These are phyloP conservation scores for Apiotrichum sp. DNA, from an alignment of 1,284 basidiomycete genomes.

Conservation along the genomic window DNA sequence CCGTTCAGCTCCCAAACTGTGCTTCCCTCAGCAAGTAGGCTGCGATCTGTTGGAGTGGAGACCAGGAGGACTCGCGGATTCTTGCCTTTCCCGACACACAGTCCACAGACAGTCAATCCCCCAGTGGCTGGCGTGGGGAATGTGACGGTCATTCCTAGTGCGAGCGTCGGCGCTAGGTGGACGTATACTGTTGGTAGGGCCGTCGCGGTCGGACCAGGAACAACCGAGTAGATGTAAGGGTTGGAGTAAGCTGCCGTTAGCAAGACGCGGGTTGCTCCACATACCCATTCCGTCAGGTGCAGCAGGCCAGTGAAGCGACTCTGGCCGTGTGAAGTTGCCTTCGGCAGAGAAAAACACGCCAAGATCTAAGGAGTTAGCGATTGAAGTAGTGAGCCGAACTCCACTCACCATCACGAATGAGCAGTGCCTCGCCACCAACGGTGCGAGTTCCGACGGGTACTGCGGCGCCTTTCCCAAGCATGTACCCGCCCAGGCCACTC, in stretches of 20 bases:
- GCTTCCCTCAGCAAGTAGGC: conserved; percentile 61
- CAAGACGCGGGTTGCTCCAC: conserved; percentile 11
- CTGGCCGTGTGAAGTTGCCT: conserved; percentile 58
- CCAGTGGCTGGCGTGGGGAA: conserved; percentile 52
- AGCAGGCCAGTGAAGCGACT: conserved; percentile 67
- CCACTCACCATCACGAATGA: conserved; percentile 72
- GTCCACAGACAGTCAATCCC: conserved; percentile 15
- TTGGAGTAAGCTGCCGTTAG: conserved; percentile 60
- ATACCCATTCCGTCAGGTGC: conserved; percentile 74
- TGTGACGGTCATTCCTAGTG: conserved; percentile 58
- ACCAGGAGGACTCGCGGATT: conserved; percentile 53
- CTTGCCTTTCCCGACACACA: conserved; percentile 2
- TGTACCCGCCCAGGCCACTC: conserved; percentile 51
- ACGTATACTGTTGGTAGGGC: conserved; percentile 63
- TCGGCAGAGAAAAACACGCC: conserved; percentile 67
- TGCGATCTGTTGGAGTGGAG: conserved; percentile 66
- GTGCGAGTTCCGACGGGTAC: conserved; percentile 57
- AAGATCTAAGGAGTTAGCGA: conserved; percentile 55
- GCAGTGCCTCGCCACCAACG: conserved; percentile 61
- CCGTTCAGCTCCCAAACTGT: conserved; percentile 70
- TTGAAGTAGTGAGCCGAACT: no score
- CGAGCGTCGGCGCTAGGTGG: conserved; percentile 67
- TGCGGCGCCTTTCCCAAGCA: conserved; percentile 63
- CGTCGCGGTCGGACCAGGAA: conserved; percentile 52
- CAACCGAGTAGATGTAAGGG: conserved; percentile 75